Conservation (phyloP, 495 filamentous ascomycete species). For the Achaetomiella virescens region DNA sequence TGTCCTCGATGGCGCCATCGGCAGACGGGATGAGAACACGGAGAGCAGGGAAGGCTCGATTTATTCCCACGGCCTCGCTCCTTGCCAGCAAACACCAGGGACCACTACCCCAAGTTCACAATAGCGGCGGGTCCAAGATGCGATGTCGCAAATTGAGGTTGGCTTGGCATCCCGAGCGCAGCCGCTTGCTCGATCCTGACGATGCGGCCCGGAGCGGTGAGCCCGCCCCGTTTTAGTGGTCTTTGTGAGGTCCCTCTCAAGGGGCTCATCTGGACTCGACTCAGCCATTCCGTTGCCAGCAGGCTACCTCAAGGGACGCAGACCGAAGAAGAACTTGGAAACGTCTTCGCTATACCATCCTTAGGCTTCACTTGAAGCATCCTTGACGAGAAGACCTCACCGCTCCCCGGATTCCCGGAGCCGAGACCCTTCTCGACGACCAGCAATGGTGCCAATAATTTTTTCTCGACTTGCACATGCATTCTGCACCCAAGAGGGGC, state of each 20-base stretch:
- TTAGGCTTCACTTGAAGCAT: neutral
- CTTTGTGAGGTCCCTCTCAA: neutral
- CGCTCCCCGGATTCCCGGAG: neutral
- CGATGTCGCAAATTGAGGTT: conserved; percentile 8
- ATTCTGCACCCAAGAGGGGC: neutral
- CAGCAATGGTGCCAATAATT: neutral
- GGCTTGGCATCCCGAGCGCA: conserved; percentile 12
- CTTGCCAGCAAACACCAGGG: neutral
- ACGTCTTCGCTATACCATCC: no score
- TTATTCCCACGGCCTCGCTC: conserved; percentile 3
- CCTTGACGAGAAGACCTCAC: neutral
- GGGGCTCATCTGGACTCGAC: no score
- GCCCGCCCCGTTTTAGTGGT: neutral
- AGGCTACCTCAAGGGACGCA: no score
- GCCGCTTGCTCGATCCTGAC: neutral
- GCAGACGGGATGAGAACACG: conserved; percentile 27
- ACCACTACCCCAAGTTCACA: neutral
- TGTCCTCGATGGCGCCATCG: conserved; percentile 24
- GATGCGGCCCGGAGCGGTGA: neutral
- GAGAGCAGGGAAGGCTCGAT: conserved; percentile 4
- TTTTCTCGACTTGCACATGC: conserved; percentile 2
- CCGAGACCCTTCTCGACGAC: neutral
- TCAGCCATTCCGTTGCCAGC: no score
- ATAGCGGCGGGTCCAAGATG: neutral
- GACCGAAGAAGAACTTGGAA: no score